These are phyloP conservation scores for Solanum dulcamara DNA, from an alignment of 257 asterid species.

Conservation along the genomic window DNA sequence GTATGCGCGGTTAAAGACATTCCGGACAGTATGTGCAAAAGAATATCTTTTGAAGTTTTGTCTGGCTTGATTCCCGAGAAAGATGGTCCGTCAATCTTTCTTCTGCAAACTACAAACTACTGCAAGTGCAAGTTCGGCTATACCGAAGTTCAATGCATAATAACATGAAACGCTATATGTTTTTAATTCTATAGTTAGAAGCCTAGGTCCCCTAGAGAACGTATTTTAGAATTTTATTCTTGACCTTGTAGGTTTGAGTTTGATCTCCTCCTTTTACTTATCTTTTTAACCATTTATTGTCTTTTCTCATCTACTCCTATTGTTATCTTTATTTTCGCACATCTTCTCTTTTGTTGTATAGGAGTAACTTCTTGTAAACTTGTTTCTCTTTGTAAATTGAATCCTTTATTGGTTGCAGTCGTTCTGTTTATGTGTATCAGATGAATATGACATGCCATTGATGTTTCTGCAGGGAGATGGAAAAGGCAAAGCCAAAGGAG, in stretches of 20 bases:
- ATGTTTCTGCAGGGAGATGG: conserved; percentile 34
- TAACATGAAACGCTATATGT: not conserved
- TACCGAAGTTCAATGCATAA: not conserved
- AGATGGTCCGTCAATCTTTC: not conserved
- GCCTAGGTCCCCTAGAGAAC: not conserved
- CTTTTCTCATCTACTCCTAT: not conserved
- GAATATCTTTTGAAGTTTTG: not conserved
- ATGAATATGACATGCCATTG: not conserved
- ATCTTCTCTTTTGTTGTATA: not conserved
- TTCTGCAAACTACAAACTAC: not conserved
- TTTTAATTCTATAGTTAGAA: not conserved
- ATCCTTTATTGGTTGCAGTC: not conserved
- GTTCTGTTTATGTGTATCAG: not conserved
- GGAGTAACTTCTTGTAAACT: not conserved
- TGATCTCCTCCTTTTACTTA: not conserved
- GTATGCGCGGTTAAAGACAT: not conserved
- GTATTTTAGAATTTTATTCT: not conserved
- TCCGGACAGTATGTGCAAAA: not conserved
- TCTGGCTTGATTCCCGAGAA: not conserved
- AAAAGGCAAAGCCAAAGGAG: conserved; percentile 57
- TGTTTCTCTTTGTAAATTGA: not conserved
- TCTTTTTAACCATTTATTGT: not conserved
- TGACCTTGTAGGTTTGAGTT: not conserved
- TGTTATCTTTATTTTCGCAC: not conserved
- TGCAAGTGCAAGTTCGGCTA: not conserved